Conservation (phyloP, 2,329 filamentous ascomycete species). For the Cytospora schulzeri region DNA sequence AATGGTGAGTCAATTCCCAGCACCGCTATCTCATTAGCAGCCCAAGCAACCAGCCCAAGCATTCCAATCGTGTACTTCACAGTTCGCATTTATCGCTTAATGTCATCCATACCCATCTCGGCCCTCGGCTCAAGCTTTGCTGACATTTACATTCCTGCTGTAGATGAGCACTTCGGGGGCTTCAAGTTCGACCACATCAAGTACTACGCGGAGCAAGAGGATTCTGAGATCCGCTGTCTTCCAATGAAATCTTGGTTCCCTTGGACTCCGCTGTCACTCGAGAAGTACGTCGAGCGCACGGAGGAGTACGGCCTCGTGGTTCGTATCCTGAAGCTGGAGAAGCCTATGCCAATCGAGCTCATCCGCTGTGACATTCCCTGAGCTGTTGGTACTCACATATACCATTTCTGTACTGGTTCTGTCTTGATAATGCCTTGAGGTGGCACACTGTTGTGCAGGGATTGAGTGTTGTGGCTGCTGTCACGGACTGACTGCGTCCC, state of each 20-base stretch:
- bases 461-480: background rate
- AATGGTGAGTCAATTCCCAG: constrained; percentile 12
- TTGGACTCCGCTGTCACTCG: constrained; percentile 20
- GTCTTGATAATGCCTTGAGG: background rate
- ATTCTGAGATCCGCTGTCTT: constrained; percentile 20
- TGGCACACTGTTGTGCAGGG: background rate
- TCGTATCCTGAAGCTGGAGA: constrained; percentile 17
- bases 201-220: constrained; percentile 21
- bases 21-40: background rate
- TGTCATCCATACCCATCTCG: background rate
- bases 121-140: background rate
- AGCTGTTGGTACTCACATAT: background rate
- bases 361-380: constrained; percentile 26
- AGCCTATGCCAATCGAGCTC: constrained; percentile 23
- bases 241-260: constrained; percentile 25
- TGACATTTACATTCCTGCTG: background rate
- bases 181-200: constrained; percentile 23
- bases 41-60: background rate
- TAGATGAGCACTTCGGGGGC: constrained; percentile 18
- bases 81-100: background rate
- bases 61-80: background rate
- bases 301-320: constrained; percentile 17
- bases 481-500: background rate
- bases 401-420: background rate
- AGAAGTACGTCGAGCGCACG: constrained; percentile 17